phyloP scores from a whole-genome alignment of 495 filamentous ascomycete species.

The Evansstolkia leycettana region DNA sequence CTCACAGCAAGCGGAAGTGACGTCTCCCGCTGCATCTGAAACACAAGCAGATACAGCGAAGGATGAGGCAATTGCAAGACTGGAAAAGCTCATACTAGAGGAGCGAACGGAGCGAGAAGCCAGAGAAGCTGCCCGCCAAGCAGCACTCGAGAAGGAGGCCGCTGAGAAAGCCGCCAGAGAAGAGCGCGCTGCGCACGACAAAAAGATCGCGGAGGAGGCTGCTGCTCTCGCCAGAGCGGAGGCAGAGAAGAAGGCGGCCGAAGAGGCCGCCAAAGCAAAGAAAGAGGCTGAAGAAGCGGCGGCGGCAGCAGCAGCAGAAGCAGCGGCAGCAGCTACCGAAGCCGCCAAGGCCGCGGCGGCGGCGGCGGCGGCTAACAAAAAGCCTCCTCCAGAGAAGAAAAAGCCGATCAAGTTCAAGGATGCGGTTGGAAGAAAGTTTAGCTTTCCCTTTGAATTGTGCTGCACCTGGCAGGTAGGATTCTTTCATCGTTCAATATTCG shows the following conservation, averaged over 20 bases:
- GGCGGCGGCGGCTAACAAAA: slow-evolving; percentile 11
- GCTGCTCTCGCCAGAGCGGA: slow-evolving; percentile 5
- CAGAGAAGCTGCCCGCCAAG: slow-evolving; percentile 28
- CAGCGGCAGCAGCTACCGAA: slow-evolving; percentile 16
- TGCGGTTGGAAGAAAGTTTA: slow-evolving; percentile 75
- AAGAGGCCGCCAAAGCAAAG: slow-evolving; percentile 11
- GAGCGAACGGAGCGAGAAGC: slow-evolving; percentile 31
- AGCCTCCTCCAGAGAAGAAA: slow-evolving; percentile 37
- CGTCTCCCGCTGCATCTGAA: slow-evolving; percentile 13
- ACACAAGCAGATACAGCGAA: slow-evolving; percentile 24
- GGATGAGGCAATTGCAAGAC: slow-evolving; percentile 38
- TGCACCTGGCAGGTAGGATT: slow-evolving; percentile 64
- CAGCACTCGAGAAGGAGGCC: slow-evolving; percentile 30
- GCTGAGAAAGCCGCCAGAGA: slow-evolving; percentile 36
- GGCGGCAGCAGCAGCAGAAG: slow-evolving; percentile 14
- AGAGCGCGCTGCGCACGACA: slow-evolving; percentile 35
- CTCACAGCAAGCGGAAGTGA: slow-evolving; percentile 18
- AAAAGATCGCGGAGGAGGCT: slow-evolving; percentile 25
- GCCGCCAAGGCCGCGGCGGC: slow-evolving; percentile 18
- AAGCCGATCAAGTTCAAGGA: slow-evolving; percentile 75
- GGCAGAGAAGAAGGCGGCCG: slow-evolving; percentile 9
- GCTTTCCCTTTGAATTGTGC: slow-evolving; percentile 71
- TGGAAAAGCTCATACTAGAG: slow-evolving; percentile 41
- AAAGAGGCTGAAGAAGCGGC: slow-evolving; percentile 20
- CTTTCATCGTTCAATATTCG: too few relatives aligned